phyloP scores from a whole-genome alignment of 2,329 filamentous ascomycete genomes.

The Botrytis porri region DNA sequence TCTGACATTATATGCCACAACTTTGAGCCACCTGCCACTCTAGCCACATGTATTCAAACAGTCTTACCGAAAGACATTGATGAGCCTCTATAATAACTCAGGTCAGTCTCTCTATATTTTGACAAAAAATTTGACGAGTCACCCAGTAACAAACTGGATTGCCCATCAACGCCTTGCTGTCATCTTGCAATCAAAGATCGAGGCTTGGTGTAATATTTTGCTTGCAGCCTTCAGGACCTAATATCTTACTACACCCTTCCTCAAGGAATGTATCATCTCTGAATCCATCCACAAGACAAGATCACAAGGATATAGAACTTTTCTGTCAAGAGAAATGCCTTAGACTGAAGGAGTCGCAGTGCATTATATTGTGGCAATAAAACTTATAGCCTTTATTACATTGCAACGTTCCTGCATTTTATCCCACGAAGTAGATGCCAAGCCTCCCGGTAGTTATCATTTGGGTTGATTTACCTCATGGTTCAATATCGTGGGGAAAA shows the following conservation, averaged over 20 bases:
- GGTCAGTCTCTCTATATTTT: neutral
- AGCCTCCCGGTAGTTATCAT: neutral
- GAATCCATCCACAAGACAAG: neutral
- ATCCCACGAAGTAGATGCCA: neutral
- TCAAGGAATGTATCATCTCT: neutral
- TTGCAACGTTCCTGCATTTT: neutral
- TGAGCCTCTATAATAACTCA: neutral
- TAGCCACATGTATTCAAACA: neutral
- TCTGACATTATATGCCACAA: neutral
- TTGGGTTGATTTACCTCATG: neutral
- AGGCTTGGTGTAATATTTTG: neutral
- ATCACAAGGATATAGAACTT: neutral
- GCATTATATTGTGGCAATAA: neutral
- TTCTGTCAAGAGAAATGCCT: slow-evolving; percentile 5
- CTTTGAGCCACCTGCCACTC: neutral
- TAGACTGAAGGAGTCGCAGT: neutral
- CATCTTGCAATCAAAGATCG: neutral
- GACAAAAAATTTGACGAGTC: neutral
- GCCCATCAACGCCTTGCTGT: neutral
- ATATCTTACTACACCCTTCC: neutral
- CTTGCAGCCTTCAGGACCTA: neutral
- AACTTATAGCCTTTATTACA: neutral
- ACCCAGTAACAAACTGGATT: neutral
- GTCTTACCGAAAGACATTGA: neutral
- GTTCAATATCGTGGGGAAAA: slow-evolving; percentile 2